Evolutionary conservation across 1,284 basidiomycete species (phyloP).

Genomic region (Athelia sp.): DNA sequence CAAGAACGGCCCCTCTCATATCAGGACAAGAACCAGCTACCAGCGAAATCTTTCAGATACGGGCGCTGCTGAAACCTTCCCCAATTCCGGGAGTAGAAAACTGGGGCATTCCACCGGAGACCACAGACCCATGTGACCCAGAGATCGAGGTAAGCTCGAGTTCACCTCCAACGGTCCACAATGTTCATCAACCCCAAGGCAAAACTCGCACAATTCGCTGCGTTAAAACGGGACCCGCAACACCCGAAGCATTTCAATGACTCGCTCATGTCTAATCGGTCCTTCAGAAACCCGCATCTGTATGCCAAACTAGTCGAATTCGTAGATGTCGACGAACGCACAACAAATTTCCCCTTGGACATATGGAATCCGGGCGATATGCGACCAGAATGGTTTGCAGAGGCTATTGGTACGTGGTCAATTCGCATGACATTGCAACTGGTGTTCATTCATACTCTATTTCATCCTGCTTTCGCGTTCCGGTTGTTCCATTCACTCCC

Average conservation of each 20-base stretch:
- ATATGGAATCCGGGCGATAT: conserved; percentile 69
- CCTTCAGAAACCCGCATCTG: conserved; percentile 93
- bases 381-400: conserved; percentile 62
- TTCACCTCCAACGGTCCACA: not conserved
- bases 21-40: conserved; percentile 7
- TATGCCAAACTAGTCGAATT: conserved; percentile 91
- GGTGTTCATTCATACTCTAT: conserved; percentile 18
- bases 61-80: conserved; percentile 54
- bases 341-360: conserved; percentile 69
- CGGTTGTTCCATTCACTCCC: not conserved
- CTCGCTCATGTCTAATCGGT: conserved; percentile 82
- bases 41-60: conserved; percentile 46
- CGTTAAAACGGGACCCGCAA: conserved; percentile 56
- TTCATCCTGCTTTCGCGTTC: conserved; percentile 2
- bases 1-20: conserved; percentile 13
- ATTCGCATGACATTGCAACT: conserved; percentile 3
- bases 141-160: conserved; percentile 49
- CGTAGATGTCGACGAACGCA: conserved; percentile 83
- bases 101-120: conserved; percentile 76
- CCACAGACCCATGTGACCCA: conserved; percentile 51
- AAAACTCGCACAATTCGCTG: conserved; percentile 74
- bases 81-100: conserved; percentile 57
- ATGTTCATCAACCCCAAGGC: conserved; percentile 36
- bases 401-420: conserved; percentile 54
- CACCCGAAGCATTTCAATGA: conserved; percentile 92